phyloP scores from a whole-genome alignment of 306 rosid species.

The Rubus idaeus region DNA sequence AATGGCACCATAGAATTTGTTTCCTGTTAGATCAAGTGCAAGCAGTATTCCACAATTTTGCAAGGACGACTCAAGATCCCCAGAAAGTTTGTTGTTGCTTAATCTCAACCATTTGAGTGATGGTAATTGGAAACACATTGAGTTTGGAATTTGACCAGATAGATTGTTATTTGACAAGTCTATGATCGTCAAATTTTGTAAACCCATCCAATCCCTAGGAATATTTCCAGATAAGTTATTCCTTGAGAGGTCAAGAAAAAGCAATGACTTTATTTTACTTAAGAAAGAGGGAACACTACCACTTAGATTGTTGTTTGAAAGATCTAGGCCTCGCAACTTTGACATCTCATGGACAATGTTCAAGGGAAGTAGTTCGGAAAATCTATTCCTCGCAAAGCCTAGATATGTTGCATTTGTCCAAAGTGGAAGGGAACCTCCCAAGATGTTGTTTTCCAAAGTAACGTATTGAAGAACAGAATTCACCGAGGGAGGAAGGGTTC shows the following conservation, averaged over 20 bases:
- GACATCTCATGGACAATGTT: no score
- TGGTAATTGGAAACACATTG: not conserved
- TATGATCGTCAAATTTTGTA: no score
- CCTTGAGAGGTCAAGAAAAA: not conserved
- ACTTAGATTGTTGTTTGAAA: constrained; percentile 6
- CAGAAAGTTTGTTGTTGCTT: not conserved
- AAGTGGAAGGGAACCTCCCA: not conserved
- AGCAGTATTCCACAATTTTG: not conserved
- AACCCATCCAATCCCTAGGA: not conserved
- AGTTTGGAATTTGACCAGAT: not conserved
- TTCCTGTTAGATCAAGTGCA: constrained; percentile 5
- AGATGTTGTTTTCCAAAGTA: not conserved
- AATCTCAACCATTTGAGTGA: not conserved
- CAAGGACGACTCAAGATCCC: not conserved
- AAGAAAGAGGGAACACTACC: constrained; percentile 1
- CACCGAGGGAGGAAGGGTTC: not conserved
- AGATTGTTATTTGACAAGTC: no score
- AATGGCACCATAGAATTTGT: no score
- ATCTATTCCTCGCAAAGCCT: not conserved
- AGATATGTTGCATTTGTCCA: not conserved
- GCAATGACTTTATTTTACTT: not conserved
- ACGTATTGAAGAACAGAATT: no score
- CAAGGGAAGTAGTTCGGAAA: constrained; percentile 9
- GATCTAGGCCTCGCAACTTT: no score
- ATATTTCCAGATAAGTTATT: not conserved